Percentiles rank a stretch among this genome's conserved stretches.
These are phyloP conservation scores for Zygnema cylindricum DNA, from an alignment of 139 green algal species.

Conservation along the genomic window DNA sequence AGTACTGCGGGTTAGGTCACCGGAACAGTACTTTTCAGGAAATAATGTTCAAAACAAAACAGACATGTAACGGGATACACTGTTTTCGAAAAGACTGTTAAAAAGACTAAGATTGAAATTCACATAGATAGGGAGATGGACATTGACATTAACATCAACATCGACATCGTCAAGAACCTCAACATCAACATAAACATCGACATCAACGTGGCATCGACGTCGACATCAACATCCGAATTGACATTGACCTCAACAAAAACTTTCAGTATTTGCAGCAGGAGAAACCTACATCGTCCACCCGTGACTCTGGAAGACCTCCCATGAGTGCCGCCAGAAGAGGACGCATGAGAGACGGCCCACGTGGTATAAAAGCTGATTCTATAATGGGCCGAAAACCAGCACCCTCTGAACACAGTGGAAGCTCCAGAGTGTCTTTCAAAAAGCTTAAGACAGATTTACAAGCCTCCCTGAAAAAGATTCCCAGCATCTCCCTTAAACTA, in stretches of 20 bases:
- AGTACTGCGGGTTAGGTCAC: not conserved
- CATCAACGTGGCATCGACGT: no score
- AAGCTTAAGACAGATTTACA: conserved; percentile 56
- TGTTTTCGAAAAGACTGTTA: no score
- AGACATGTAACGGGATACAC: not conserved
- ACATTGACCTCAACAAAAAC: no score
- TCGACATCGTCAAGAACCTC: no score
- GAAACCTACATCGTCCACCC: conserved; percentile 43
- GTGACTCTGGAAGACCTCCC: conserved; percentile 50
- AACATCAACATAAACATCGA: no score
- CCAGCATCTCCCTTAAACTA: not conserved
- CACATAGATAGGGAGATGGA: no score
- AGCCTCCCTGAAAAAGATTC: conserved; percentile 54
- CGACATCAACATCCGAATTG: no score
- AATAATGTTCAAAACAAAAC: not conserved
- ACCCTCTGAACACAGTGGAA: conserved; percentile 14
- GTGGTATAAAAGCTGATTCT: conserved; percentile 33
- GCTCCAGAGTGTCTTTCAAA: conserved; percentile 34
- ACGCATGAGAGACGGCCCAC: conserved; percentile 19
- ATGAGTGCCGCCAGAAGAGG: conserved; percentile 35
- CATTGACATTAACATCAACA: no score
- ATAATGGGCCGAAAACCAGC: conserved; percentile 23
- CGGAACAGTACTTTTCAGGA: not conserved
- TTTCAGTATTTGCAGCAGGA: not conserved
- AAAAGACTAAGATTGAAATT: no score